Base-by-base conservation (phyloP, 495 filamentous ascomycete genomes). In the Tuber calosporum region DNA sequence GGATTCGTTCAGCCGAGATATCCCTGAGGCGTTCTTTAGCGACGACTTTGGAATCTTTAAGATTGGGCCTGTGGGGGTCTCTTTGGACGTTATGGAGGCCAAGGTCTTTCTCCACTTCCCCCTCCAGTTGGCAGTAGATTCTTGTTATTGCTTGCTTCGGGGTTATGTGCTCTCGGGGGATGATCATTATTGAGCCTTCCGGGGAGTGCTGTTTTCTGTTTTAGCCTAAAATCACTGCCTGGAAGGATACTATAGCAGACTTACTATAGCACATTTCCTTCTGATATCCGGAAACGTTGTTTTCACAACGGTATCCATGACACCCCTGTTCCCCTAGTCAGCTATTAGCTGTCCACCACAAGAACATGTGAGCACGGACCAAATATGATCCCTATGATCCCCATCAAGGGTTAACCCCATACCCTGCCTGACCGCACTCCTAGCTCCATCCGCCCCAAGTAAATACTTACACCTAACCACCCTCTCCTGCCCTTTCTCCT, bases 251-350 rank as follows among this genome's bases (percentile, higher is more conserved):
- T 2, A 26, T 13, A 68, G 38, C 37, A 68, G n/a, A 69, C 75
- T 66, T 68, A 77, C 75, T 66, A 91, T 82, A 11, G 86, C 84
- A 13, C 80, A 82, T 81, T 89, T 89, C 70, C 87, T 88, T 69
- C 89, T 85, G 74, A 91, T 87, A 75, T 91, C 89, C 6, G 92
- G 93, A 82, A 94, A 97, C 77, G 89, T 83, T 0, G 93, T 94
- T 7, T 83, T 85, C 7, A 91, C 89, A 42, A 90, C 87, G 74
- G 92, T 85, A 74, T 97, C 93, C 89, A 95, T 90, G 20, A 96
- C 93, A 74, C 93, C 93, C 86, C 86, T 79, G 45, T 0, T 20
- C 36, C 4, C 1, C 15, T 41, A 43, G 11, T 70, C 37, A 74
- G 42, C 11, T 22, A 39, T 22, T 40, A 38, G 41, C 37, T 19